Evolutionary conservation across 1,284 basidiomycete species (phyloP).

Genomic region (Entoloma clypeatum): DNA sequence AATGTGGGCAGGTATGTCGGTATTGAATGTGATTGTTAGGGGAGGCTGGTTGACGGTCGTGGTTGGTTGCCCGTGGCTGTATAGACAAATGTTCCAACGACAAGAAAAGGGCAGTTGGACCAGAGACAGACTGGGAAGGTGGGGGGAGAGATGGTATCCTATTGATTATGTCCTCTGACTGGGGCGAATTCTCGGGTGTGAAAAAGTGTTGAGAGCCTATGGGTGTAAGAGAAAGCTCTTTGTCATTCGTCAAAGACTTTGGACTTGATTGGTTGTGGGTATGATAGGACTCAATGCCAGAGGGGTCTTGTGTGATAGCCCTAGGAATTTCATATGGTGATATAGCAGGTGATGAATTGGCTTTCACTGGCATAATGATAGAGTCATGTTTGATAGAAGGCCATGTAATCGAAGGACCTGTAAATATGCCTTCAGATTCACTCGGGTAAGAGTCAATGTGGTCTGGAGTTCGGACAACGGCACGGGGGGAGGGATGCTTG

Average conservation of each 20-base stretch:
- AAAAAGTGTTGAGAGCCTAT: slow-evolving; percentile 6
- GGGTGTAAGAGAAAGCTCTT: slow-evolving; percentile 5
- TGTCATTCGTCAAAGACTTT: not conserved
- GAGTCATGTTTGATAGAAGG: too few species aligned
- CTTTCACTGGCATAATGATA: too few species aligned
- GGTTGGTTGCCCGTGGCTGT: not conserved
- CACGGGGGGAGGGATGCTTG: slow-evolving; percentile 11
- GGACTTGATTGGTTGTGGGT: not conserved
- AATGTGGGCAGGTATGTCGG: slow-evolving; percentile 7
- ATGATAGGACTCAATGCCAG: slow-evolving; percentile 10
- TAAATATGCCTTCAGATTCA: too few species aligned
- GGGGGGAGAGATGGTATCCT: not conserved
- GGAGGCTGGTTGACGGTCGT: not conserved
- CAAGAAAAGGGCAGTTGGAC: not conserved
- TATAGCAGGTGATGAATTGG: too few species aligned
- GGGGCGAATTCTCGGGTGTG: slow-evolving; percentile 3
- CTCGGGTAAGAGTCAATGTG: too few species aligned
- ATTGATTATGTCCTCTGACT: not conserved
- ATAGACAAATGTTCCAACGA: not conserved
- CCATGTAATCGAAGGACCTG: too few species aligned
- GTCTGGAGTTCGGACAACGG: slow-evolving; percentile 13
- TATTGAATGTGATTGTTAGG: slow-evolving; percentile 3
- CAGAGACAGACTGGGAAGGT: not conserved
- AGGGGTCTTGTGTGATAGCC: too few species aligned
- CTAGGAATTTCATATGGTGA: too few species aligned